Evolutionary conservation across 768 basidiomycete genomes (phyloP), one percentile per base, ranked within the genome.

Genomic region (Butyriboletus loyo): DNA sequence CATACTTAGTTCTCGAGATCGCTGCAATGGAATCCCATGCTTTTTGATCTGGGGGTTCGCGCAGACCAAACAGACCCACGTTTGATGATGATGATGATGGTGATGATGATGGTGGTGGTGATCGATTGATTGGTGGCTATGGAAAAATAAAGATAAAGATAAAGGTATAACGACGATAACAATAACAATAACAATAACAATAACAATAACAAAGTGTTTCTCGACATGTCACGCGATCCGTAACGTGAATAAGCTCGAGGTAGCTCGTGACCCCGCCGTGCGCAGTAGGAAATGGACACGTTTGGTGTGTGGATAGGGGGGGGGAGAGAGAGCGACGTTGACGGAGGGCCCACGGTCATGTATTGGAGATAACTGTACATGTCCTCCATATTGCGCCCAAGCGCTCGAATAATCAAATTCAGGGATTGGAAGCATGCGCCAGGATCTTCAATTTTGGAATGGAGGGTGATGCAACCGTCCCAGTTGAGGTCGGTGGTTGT

Each of bases 361-460:
- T 30, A 24, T 31, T 32, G 41, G 31, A 53, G 37, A 44, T 46
- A 46, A 46, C 17, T 15, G 13, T 28, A 27, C 35, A 38, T 15
- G 55, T 13, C 17, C n/a, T 13, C 17, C 40, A 62, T 27, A 44
- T 47, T 44, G 54, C 49, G 51, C 44, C 40, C 54, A 49, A 64
- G 28, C 43, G 19, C 46, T 32, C 15, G 39, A n/a, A 14, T 50
- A 19, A 59, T 59, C 45, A 54, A 65, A 65, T 58, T 56, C 52
- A 35, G 49, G 46, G 32, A 38, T 37, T 52, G 24, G 37, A 30
- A 30, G 6, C 27, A 34, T 34, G 38, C 19, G 30, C 34, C 19
- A 28, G 15, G 17, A 49, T 48, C 36, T 46, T 34, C 25, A n/a
- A n/a, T n/a, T n/a, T 28, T 17, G 38, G 49, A 64, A 61, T 57